These are phyloP conservation scores for Paecilomyces variotii DNA, from an alignment of 2,329 filamentous ascomycete species.

Conservation along the genomic window DNA sequence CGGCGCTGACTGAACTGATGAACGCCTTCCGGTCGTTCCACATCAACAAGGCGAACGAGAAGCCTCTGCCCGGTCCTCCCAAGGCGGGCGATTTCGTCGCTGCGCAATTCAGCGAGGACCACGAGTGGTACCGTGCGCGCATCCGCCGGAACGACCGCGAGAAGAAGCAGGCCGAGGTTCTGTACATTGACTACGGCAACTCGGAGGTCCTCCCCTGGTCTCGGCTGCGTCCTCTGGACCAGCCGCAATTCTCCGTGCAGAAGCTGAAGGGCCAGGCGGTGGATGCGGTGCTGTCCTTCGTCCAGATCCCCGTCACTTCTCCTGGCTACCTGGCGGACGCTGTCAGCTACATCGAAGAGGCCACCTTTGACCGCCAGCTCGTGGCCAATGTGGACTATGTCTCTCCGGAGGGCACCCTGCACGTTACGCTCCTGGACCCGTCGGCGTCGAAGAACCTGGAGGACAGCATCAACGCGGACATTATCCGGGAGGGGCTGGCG, in stretches of 20 bases:
- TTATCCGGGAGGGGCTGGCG: conserved; percentile 73
- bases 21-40: conserved; percentile 87
- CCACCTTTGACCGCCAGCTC: conserved; percentile 66
- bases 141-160: conserved; percentile 89
- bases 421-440: conserved; percentile 82
- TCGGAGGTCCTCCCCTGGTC: conserved; percentile 81
- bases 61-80: conserved; percentile 63
- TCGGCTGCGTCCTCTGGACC: conserved; percentile 69
- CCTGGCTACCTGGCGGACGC: conserved; percentile 78
- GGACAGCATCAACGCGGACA: conserved; percentile 82
- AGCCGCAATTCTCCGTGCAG: conserved; percentile 68
- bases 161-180: conserved; percentile 77
- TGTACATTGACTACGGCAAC: conserved; percentile 97
- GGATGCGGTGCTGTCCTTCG: conserved; percentile 78
- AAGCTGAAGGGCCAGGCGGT: conserved; percentile 81
- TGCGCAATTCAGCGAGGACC: conserved; percentile 81
- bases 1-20: conserved; percentile 81
- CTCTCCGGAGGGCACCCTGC: conserved; percentile 70
- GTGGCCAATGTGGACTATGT: conserved; percentile 88
- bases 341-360: conserved; percentile 63
- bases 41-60: conserved; percentile 70
- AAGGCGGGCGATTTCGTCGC: conserved; percentile 89
- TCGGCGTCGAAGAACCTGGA: conserved; percentile 54
- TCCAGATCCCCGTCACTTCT: conserved; percentile 70
- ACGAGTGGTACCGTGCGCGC: conserved; percentile 88